phyloP scores from a whole-genome alignment of 768 basidiomycete genomes.

The Suillus cothurnatus region DNA sequence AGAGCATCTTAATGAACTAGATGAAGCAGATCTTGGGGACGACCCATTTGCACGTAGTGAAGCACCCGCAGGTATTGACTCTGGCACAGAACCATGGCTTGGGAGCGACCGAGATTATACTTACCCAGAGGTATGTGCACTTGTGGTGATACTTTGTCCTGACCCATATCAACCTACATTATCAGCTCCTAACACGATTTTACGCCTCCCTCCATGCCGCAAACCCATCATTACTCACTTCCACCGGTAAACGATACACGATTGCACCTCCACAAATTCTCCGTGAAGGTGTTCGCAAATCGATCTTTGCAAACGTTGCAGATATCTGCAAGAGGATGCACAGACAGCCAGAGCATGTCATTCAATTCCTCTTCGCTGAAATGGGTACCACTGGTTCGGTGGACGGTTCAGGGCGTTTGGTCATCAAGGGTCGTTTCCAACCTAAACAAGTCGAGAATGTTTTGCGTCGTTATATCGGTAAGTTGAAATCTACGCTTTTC shows the following conservation, averaged over 20 bases:
- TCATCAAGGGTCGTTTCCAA: conserved; percentile 98
- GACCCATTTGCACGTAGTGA: conserved; percentile 75
- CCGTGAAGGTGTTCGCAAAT: conserved; percentile 96
- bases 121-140: conserved; percentile 80
- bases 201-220: conserved; percentile 89
- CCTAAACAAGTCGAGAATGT: conserved; percentile 99
- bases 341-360: conserved; percentile 95
- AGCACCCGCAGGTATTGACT: conserved; percentile 62
- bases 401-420: conserved; percentile 87
- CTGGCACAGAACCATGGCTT: conserved; percentile 87
- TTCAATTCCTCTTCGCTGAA: conserved; percentile 95
- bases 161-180: background rate
- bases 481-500: conserved; percentile 29
- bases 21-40: conserved; percentile 87
- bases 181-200: conserved; percentile 89
- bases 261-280: conserved; percentile 95
- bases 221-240: conserved; percentile 87
- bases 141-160: background rate
- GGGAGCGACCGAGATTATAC: conserved; percentile 92
- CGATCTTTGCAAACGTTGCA: conserved; percentile 93
- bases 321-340: conserved; percentile 99
- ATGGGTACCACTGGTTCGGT: conserved; percentile 98
- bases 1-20: conserved; percentile 65
- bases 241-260: conserved; percentile 91
- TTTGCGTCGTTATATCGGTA: conserved; percentile 93